Base-by-base conservation (phyloP, 257 asterid species). In the Ocimum tenuiflorum region DNA sequence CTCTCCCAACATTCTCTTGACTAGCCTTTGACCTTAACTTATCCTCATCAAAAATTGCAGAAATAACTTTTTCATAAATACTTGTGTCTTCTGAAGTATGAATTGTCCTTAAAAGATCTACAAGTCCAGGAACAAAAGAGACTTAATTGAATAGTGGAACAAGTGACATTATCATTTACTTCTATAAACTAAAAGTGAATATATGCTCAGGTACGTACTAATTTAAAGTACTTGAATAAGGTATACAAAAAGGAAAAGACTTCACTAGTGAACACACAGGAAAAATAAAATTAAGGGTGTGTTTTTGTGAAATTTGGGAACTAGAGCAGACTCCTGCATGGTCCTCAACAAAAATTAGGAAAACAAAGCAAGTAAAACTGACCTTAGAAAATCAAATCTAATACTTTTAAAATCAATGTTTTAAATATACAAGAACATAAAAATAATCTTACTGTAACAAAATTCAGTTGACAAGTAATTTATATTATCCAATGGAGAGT, bases 71-170 rank as follows among this genome's bases (percentile, higher is more conserved):
- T 58, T 86, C 97, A 69, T 81, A 81, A 27, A 83, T 63, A 61
- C 83, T 75, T 22, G 87, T 84, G 79, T 89, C 96, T 75, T 92
- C 99, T 31, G 94, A 79, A 76, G 78, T 77, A 75, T 92, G 95
- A 77, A 92, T 80, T 71, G 94, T 86, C 59, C 88, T 80, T 12
- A 89, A 74, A 55, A 89, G 73, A 83, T 85, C 97, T 91, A 87
- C 82, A 80, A 51, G 77, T 48, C 46, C 45, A 48, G 57, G 72
- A 59, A 68, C 56, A 47, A 47, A 66, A 52, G 15, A 52, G 38
- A 70, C 15, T 73, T 47, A 31, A 52, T 63, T 36, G 62, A 54
- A 65, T 57, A 65, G 59, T 50, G 50, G 57, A 55, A 45, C 11
- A 64, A 70, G 31, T 65, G 54, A 69, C 29, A 46, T 52, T 56